Evolutionary conservation across 75 land plant species (phyloP).

Genomic region (Pinus tabuliformis): DNA sequence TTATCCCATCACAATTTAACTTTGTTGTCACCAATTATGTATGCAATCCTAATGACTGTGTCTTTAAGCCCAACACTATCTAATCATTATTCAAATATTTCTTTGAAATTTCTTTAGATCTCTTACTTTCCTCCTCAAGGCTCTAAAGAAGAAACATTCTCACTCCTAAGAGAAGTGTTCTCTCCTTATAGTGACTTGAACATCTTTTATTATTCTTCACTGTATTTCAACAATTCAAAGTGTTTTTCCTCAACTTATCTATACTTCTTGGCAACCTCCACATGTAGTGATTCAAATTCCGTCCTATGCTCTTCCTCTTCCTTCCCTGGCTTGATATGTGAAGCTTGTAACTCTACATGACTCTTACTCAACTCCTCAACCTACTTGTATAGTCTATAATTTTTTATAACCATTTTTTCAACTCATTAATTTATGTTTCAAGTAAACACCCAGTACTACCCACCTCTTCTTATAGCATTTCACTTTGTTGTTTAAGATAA

Average conservation of each 20-base stretch:
- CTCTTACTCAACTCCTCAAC: no score
- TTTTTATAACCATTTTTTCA: background rate
- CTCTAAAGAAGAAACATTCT: background rate
- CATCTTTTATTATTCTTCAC: no score
- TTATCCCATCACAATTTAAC: no score
- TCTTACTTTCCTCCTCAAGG: background rate
- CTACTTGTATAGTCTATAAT: background rate
- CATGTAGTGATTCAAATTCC: no score
- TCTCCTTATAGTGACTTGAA: constrained; percentile 17
- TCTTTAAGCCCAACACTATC: background rate
- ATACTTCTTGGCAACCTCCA: no score
- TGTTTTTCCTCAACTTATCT: no score
- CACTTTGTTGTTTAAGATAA: background rate
- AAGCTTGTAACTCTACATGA: no score
- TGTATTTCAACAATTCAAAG: no score
- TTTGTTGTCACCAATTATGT: constrained; percentile 13
- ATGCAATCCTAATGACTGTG: background rate
- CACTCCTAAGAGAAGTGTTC: background rate
- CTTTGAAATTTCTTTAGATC: background rate
- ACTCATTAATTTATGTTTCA: no score
- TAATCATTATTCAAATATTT: background rate
- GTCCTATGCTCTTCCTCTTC: no score
- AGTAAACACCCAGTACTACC: no score
- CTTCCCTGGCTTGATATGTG: no score
- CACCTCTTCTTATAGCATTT: background rate